These are phyloP conservation scores for Drosera spatulata DNA, from an alignment of 179 eudicot genomes.

Conservation along the genomic window DNA sequence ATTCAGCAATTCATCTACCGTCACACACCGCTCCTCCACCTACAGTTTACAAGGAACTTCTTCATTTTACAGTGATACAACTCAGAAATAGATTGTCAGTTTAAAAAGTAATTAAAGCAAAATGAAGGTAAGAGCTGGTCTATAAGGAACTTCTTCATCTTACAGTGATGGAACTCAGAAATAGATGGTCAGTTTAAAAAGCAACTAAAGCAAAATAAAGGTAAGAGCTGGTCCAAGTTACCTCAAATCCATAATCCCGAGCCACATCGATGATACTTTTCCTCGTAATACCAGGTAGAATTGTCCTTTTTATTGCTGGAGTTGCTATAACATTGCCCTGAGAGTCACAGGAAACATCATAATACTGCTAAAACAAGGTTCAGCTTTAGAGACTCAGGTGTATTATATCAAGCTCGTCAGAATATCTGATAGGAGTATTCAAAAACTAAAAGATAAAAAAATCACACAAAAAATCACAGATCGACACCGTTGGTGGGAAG, in stretches of 20 bases:
- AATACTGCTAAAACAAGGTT: background rate
- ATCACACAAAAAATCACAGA: too few relatives aligned
- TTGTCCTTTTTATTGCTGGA: slow-evolving; percentile 83
- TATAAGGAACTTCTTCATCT: too few relatives aligned
- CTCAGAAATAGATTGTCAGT: too few relatives aligned
- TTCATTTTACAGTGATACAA: background rate
- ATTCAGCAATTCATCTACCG: slow-evolving; percentile 64
- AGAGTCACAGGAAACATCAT: background rate
- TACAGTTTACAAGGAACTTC: slow-evolving; percentile 11
- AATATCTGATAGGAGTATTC: too few relatives aligned
- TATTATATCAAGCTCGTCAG: too few relatives aligned
- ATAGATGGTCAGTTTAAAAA: background rate
- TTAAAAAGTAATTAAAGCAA: background rate
- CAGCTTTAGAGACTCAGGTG: too few relatives aligned
- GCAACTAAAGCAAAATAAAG: background rate
- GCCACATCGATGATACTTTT: slow-evolving; percentile 96
- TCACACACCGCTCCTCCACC: slow-evolving; percentile 66
- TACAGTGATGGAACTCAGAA: too few relatives aligned
- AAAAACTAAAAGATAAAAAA: too few relatives aligned
- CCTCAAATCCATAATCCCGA: slow-evolving; percentile 77
- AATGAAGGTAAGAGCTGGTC: background rate
- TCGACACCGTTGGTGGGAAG: too few relatives aligned
- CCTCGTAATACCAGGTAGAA: slow-evolving; percentile 91
- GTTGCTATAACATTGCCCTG: slow-evolving; percentile 83
- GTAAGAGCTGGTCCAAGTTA: slow-evolving; percentile 13